phyloP scores from a whole-genome alignment of 169 alveolate species.

The Amoebophrya sp. region DNA sequence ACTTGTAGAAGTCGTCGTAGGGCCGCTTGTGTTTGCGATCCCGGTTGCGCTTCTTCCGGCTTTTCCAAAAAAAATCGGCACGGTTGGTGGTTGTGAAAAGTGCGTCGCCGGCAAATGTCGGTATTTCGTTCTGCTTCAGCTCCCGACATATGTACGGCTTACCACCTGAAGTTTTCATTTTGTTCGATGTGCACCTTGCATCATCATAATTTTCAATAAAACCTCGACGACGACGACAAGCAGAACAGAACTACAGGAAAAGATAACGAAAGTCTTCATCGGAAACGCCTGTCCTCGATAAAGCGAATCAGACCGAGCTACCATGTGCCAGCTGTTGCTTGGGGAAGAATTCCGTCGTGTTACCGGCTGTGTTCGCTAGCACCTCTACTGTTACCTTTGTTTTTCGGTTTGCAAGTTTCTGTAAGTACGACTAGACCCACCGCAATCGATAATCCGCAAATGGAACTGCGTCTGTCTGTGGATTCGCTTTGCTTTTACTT shows the following conservation, averaged over 20 bases:
- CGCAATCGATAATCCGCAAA: too few species aligned
- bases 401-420: background rate
- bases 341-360: background rate
- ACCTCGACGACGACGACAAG: too few species aligned
- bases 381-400: background rate
- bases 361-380: background rate
- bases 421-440: background rate
- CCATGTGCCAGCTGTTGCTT: background rate
- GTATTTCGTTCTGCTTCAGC: background rate
- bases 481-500: too few species aligned
- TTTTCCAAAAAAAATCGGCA: background rate
- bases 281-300: too few species aligned
- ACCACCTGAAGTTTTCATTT: background rate
- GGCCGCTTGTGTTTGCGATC: background rate
- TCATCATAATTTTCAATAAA: too few species aligned
- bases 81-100: background rate
- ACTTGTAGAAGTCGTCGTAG: constrained; percentile 22
- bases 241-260: too few species aligned
- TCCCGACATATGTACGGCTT: constrained; percentile 4
- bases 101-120: background rate
- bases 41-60: background rate
- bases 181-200: too few species aligned
- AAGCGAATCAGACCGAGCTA: too few species aligned
- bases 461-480: too few species aligned
- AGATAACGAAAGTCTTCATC: too few species aligned